Evolutionary conservation across 768 basidiomycete genomes (phyloP).

Genomic region (Tylopilus felleus): DNA sequence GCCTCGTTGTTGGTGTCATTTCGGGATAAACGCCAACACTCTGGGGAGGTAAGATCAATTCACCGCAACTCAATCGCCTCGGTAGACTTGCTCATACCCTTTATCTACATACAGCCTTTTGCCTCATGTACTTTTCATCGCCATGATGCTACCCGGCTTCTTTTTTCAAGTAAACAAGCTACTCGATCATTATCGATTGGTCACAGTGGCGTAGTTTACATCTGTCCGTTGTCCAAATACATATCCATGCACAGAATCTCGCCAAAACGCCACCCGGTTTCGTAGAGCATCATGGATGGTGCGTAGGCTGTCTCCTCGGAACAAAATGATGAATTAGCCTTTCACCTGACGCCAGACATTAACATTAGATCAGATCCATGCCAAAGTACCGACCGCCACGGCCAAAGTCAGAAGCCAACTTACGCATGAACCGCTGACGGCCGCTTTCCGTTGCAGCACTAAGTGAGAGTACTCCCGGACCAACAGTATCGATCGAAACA

Average conservation of each 20-base stretch:
- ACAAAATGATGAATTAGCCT: slow-evolving; percentile 6
- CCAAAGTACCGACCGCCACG: slow-evolving; percentile 9
- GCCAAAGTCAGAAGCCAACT: slow-evolving; percentile 6
- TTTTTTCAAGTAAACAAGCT: slow-evolving; percentile 3
- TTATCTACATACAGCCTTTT: neutral
- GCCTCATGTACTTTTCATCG: slow-evolving; percentile 3
- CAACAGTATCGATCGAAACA: slow-evolving; percentile 35
- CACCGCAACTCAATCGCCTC: slow-evolving; percentile 9
- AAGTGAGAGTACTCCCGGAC: slow-evolving; percentile 10
- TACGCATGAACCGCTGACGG: neutral
- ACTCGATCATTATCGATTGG: slow-evolving; percentile 7
- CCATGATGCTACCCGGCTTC: neutral
- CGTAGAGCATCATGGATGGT: neutral
- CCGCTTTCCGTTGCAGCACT: neutral
- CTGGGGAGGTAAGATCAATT: slow-evolving; percentile 8
- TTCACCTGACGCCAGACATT: neutral
- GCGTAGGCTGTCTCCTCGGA: slow-evolving; percentile 11
- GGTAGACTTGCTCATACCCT: neutral
- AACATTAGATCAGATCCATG: slow-evolving; percentile 16
- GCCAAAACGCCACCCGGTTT: slow-evolving; percentile 15
- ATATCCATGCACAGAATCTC: slow-evolving; percentile 2
- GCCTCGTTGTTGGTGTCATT: slow-evolving; percentile 1
- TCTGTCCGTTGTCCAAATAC: slow-evolving; percentile 4
- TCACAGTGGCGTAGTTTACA: slow-evolving; percentile 15
- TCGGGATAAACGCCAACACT: neutral